Base-by-base conservation (phyloP, 1,139 yeast genomes). In the Entelexis sorbosivorans region DNA sequence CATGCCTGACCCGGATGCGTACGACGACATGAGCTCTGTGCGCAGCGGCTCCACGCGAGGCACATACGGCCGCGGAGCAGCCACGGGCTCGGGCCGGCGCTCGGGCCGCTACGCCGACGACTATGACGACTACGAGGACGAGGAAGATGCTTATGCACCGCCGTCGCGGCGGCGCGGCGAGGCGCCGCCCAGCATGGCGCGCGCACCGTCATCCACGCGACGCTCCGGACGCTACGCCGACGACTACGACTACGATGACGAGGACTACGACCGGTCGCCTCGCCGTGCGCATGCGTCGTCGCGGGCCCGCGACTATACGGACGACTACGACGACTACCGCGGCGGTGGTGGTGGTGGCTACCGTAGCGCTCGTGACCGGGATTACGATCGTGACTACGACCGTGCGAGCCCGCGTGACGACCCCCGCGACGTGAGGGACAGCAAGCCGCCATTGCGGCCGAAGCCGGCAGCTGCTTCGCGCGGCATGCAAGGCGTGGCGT, bases 401-500 rank as follows among this genome's bases (percentile, higher is more conserved):
- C 43, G 34, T 8, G 36, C 43, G 44, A 31, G 40, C 34, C 38
- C 44, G 48, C 36, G 45, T 17, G 38, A 13, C 17, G 39, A 34
- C 33, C 49, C 50, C 36, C 39, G 32, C 5, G 38, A 28, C 19
- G 24, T 35, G 16, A 5, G 22, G 4, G 46, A 16, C 40, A 9
- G 16, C 16, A 20, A 19, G 47, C 47, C 47, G 17, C 24, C 47
- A 16, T 63, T 51, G 22, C 36, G 29, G 19, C 56, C 54, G 33
- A 24, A 28, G 69, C 56, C 64, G 48, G 52, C 52, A 5, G 51
- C 52, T 2, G 47, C 50, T 9, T 74, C 59, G 19, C 28, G 45
- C 52, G 73, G 82, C 13, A 81, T 78, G 60, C 89, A 87, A 66
- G 98, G 96, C 0, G 83, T 87, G 56, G 98, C 98, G 0, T 72